phyloP scores from a whole-genome alignment of 495 filamentous ascomycete genomes.

The Aspergillus funiculosus region DNA sequence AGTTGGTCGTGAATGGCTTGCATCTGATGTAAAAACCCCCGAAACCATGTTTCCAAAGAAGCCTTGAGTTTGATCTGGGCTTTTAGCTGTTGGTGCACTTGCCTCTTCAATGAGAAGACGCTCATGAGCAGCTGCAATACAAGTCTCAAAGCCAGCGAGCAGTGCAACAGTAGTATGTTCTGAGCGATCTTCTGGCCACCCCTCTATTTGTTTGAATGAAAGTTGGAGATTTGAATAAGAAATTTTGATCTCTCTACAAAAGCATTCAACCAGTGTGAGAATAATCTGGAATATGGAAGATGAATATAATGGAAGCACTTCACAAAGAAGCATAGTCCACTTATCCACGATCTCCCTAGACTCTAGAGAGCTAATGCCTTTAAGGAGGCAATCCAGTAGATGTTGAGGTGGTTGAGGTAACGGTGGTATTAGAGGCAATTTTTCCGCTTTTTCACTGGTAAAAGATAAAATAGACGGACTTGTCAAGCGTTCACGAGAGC shows the following conservation, averaged over 20 bases:
- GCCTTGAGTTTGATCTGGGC: slow-evolving; percentile 77
- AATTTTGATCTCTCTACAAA: slow-evolving; percentile 67
- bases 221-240: slow-evolving; percentile 61
- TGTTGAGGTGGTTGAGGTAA: slow-evolving; percentile 59
- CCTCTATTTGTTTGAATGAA: slow-evolving; percentile 39
- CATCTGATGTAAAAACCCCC: slow-evolving; percentile 78
- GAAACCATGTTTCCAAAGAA: slow-evolving; percentile 98
- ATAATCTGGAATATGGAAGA: slow-evolving; percentile 83
- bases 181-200: slow-evolving; percentile 40
- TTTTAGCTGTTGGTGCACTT: slow-evolving; percentile 60
- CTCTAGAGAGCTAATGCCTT: slow-evolving; percentile 68
- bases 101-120: slow-evolving; percentile 70
- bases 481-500: slow-evolving; percentile 41
- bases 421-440: slow-evolving; percentile 21
- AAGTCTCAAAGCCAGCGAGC: slow-evolving; percentile 82
- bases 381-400: slow-evolving; percentile 74
- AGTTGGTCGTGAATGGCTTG: slow-evolving; percentile 63
- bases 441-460: slow-evolving; percentile 44
- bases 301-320: slow-evolving; percentile 76
- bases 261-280: slow-evolving; percentile 81
- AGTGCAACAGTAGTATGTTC: slow-evolving; percentile 59
- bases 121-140: slow-evolving; percentile 83
- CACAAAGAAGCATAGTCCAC: slow-evolving; percentile 83
- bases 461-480: slow-evolving; percentile 46
- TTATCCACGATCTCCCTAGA: slow-evolving; percentile 77